Percentiles rank a stretch among this genome's conserved stretches.
Conservation (phyloP, 2,329 filamentous ascomycete species). For the Dichotomopilus funicola region DNA sequence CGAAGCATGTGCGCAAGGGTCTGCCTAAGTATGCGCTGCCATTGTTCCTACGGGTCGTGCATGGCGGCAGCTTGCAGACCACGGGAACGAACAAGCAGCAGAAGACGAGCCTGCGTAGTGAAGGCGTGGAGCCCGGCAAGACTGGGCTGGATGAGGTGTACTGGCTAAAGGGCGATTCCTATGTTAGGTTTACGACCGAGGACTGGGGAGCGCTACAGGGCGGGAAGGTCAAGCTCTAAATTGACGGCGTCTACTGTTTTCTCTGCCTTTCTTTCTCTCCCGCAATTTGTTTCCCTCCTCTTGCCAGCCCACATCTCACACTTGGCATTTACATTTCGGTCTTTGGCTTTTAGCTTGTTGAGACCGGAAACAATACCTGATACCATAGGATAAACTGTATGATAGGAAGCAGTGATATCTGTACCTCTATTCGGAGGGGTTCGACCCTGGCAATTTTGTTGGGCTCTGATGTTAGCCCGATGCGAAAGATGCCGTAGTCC, state of each 20-base stretch:
- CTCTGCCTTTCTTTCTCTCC: too few species aligned
- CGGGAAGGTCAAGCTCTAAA: constrained; percentile 64
- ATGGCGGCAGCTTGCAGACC: constrained; percentile 49
- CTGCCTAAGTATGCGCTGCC: constrained; percentile 72
- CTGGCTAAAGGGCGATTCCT: constrained; percentile 61
- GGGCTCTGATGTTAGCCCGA: too few species aligned
- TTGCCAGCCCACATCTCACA: neutral
- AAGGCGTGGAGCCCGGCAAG: constrained; percentile 65
- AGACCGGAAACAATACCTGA: neutral
- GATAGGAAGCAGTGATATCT: neutral
- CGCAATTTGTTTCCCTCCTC: neutral
- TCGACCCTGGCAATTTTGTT: too few species aligned
- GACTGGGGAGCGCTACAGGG: constrained; percentile 65
- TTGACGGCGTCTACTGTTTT: neutral
- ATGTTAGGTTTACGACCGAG: constrained; percentile 57
- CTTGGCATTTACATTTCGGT: too few species aligned
- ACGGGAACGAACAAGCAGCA: constrained; percentile 89
- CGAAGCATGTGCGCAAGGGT: constrained; percentile 46
- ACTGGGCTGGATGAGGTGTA: constrained; percentile 45
- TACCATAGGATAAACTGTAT: neutral
- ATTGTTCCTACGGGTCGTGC: constrained; percentile 65
- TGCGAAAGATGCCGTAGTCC: too few species aligned
- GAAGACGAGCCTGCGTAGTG: constrained; percentile 63
- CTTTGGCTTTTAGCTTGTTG: neutral
- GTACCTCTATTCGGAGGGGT: neutral